These are phyloP conservation scores for Bruguiera gymnorhiza DNA, from an alignment of 345 rosid species.

Conservation along the genomic window DNA sequence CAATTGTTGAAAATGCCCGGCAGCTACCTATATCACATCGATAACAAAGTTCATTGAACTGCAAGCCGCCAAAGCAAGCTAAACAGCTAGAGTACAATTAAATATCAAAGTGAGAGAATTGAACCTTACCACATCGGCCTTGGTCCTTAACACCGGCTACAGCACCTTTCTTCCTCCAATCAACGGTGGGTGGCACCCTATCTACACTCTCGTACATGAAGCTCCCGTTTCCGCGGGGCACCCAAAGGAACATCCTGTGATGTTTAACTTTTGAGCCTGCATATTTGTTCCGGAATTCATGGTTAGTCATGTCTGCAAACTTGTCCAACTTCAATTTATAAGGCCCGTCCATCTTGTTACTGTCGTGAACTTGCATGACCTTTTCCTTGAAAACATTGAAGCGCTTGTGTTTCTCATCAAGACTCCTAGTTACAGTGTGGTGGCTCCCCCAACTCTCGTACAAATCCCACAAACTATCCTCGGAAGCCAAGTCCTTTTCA, in stretches of 20 bases:
- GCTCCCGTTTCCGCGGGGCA: constrained; percentile 30
- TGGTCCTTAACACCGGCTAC: constrained; percentile 77
- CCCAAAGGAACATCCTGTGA: constrained; percentile 58
- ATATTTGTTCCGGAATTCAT: constrained; percentile 55
- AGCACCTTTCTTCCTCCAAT: constrained; percentile 84
- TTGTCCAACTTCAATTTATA: constrained; percentile 81
- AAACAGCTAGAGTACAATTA: not conserved
- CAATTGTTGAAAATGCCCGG: constrained; percentile 80
- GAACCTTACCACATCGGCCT: constrained; percentile 69
- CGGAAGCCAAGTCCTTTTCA: constrained; percentile 57
- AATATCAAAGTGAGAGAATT: not conserved
- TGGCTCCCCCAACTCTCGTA: constrained; percentile 91
- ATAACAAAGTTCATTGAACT: constrained; percentile 1
- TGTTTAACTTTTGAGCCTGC: constrained; percentile 78
- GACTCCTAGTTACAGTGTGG: constrained; percentile 65
- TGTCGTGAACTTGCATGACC: constrained; percentile 61
- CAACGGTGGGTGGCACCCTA: constrained; percentile 47
- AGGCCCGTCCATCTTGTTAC: constrained; percentile 65
- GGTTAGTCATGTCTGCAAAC: constrained; percentile 85
- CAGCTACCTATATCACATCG: constrained; percentile 53
- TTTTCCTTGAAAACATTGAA: constrained; percentile 80
- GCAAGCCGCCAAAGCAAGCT: not conserved
- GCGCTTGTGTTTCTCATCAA: constrained; percentile 59
- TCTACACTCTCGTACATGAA: constrained; percentile 57
- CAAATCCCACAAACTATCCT: constrained; percentile 68